Evolutionary conservation across 2,329 filamentous ascomycete genomes (phyloP).

Genomic region (Cordyceps tenuipes): DNA sequence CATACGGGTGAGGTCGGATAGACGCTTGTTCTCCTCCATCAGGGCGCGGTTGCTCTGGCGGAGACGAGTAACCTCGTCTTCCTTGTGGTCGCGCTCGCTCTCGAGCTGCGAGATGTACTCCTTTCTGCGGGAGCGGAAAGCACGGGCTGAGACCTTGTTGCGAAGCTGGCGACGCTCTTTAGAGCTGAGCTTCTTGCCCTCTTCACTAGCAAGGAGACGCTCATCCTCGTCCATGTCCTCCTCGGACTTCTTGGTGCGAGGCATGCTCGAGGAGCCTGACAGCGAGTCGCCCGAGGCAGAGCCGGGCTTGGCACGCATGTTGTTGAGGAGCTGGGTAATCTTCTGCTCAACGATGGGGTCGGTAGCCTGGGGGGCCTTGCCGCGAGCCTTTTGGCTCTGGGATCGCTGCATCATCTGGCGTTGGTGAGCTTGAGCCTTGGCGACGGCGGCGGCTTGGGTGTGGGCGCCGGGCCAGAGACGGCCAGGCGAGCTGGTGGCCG

Average conservation of each 20-base stretch:
- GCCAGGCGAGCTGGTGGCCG: conserved; percentile 44
- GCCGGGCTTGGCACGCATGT: conserved; percentile 71
- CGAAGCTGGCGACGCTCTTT: conserved; percentile 95
- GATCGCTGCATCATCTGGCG: conserved; percentile 47
- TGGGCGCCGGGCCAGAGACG: conserved; percentile 91
- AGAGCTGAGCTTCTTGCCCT: conserved; percentile 98
- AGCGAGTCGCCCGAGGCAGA: conserved; percentile 35
- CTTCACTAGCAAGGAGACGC: conserved; percentile 84
- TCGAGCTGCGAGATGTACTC: conserved; percentile 97
- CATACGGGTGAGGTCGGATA: conserved; percentile 72
- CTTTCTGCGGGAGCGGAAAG: conserved; percentile 96
- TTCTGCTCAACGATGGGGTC: conserved; percentile 81
- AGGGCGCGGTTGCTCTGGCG: conserved; percentile 74
- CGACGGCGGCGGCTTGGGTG: conserved; percentile 67
- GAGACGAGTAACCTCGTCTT: conserved; percentile 74
- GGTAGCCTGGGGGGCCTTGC: conserved; percentile 43
- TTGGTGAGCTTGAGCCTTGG: conserved; percentile 63
- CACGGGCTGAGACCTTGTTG: conserved; percentile 97
- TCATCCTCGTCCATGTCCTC: conserved; percentile 99
- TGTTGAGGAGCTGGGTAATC: conserved; percentile 85
- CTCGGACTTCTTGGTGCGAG: conserved; percentile 80
- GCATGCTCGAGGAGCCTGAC: conserved; percentile 56
- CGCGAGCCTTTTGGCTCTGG: conserved; percentile 35
- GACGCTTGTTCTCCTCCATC: conserved; percentile 74
- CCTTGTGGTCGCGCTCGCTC: conserved; percentile 74